Percentiles rank a stretch among this genome's conserved stretches.
Conservation (phyloP, 2,329 filamentous ascomycete species). For the Furcasterigmium furcatum region DNA sequence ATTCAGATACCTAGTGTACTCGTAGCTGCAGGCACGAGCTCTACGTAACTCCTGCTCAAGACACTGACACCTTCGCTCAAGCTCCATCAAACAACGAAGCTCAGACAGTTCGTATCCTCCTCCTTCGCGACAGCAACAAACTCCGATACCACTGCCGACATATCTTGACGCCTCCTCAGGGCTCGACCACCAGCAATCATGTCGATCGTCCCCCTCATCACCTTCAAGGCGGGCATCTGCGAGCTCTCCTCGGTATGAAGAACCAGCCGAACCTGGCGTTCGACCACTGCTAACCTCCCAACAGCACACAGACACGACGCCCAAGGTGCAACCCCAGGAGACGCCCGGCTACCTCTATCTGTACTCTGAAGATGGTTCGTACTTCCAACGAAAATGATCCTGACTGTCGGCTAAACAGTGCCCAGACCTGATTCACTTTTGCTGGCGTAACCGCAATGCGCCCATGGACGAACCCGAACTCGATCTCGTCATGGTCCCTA, state of each 20-base stretch:
- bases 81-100: not conserved
- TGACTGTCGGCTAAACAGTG: not conserved
- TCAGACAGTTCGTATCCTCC: not conserved
- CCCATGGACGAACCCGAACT: slow-evolving; percentile 72
- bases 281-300: slow-evolving; percentile 16
- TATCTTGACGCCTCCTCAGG: not conserved
- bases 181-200: slow-evolving; percentile 49
- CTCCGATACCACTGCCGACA: not conserved
- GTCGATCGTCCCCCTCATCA: slow-evolving; percentile 84
- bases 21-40: not conserved
- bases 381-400: slow-evolving; percentile 4
- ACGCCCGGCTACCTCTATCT: slow-evolving; percentile 88
- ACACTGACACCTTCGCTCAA: no score
- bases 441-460: slow-evolving; percentile 82
- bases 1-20: no score
- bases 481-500: slow-evolving; percentile 91
- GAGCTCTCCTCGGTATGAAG: slow-evolving; percentile 70
- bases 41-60: slow-evolving; percentile 5
- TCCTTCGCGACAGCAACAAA: slow-evolving; percentile 1
- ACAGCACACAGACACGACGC: slow-evolving; percentile 50
- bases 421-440: slow-evolving; percentile 87
- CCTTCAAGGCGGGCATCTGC: slow-evolving; percentile 93
- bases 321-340: slow-evolving; percentile 69
- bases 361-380: slow-evolving; percentile 81
- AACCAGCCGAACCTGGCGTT: not conserved